Conservation (phyloP, 78 protist species). For the Polysphondylium violaceum region DNA sequence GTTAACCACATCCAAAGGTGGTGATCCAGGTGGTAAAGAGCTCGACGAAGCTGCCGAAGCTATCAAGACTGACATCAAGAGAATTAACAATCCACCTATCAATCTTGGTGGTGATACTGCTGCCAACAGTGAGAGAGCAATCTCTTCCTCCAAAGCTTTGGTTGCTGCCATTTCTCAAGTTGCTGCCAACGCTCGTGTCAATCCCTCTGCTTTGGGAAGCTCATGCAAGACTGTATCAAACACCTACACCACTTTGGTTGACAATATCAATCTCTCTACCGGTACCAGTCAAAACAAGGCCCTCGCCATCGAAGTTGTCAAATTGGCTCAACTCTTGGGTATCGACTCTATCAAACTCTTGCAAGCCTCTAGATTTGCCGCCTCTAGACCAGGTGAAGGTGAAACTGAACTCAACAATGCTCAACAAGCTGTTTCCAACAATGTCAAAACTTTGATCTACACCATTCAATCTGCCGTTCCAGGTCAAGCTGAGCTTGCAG, state of each 20-base stretch:
- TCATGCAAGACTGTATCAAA: constrained; percentile 65
- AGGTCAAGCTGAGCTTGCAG: constrained; percentile 81
- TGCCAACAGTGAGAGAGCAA: constrained; percentile 46
- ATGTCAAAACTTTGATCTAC: constrained; percentile 22
- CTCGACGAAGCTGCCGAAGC: constrained; percentile 75
- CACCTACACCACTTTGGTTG: constrained; percentile 46
- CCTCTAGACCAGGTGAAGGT: constrained; percentile 74
- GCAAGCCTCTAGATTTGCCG: constrained; percentile 54
- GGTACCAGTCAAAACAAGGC: constrained; percentile 52
- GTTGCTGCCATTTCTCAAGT: constrained; percentile 40
- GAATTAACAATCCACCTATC: constrained; percentile 72
- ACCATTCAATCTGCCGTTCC: constrained; percentile 60
- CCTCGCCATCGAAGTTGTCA: constrained; percentile 40
- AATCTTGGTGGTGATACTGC: constrained; percentile 72
- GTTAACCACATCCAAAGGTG: constrained; percentile 76
- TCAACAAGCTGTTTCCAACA: constrained; percentile 40
- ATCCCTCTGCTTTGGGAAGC: constrained; percentile 76
- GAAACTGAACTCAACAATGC: constrained; percentile 35
- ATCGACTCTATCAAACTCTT: constrained; percentile 33
- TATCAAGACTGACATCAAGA: constrained; percentile 49
- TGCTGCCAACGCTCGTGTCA: constrained; percentile 59
- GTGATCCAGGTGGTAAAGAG: constrained; percentile 83
- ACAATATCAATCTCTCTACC: constrained; percentile 44
- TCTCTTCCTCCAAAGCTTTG: constrained; percentile 35
- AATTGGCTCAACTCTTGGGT: constrained; percentile 31